Evolutionary conservation across 768 basidiomycete genomes (phyloP).

Genomic region (Coprinopsis strossmayeri): DNA sequence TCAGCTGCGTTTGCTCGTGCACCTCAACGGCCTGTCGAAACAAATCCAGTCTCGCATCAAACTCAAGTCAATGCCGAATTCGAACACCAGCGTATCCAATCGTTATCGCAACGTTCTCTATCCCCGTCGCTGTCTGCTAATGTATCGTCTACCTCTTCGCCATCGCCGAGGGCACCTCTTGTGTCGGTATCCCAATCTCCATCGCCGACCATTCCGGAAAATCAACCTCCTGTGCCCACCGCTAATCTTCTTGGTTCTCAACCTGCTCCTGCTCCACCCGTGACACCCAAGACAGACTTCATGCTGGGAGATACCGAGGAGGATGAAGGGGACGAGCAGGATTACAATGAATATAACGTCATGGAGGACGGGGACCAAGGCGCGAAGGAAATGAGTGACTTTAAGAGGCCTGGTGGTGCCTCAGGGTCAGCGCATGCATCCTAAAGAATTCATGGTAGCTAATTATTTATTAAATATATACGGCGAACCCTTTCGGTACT

Average conservation of each 20-base stretch:
- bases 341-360: constrained; percentile 3
- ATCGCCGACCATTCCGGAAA: background rate
- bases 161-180: background rate
- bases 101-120: constrained; percentile 11
- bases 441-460: too few relatives aligned
- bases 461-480: too few relatives aligned
- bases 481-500: too few relatives aligned
- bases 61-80: constrained; percentile 23
- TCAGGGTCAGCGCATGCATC: too few relatives aligned
- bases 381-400: background rate
- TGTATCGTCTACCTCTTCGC: constrained; percentile 10
- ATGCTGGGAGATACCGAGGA: constrained; percentile 25
- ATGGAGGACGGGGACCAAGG: background rate
- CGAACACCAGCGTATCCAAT: constrained; percentile 15
- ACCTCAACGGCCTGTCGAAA: constrained; percentile 18
- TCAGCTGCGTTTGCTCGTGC: constrained; percentile 9
- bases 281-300: constrained; percentile 28
- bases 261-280: background rate
- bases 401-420: constrained; percentile 2
- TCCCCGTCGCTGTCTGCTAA: too few relatives aligned
- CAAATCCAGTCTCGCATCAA: constrained; percentile 39
- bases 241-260: background rate
- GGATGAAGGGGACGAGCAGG: constrained; percentile 7
- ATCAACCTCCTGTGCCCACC: background rate
- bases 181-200: background rate